Conservation (phyloP, 768 basidiomycete genomes). For the Boletus rubescentipes region DNA sequence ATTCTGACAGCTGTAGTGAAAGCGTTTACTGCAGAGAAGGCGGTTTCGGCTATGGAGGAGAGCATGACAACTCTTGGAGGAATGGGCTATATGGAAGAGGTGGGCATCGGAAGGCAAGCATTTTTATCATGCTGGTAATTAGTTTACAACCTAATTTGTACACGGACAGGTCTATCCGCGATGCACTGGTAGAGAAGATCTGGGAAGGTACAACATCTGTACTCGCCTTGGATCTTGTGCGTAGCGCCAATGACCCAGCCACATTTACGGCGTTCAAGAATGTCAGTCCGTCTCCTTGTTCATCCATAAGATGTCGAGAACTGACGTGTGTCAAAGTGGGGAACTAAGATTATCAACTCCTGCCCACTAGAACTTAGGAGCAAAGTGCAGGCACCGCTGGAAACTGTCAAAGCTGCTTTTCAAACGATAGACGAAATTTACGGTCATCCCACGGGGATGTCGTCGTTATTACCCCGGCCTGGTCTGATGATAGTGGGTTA, state of each 20-base stretch:
- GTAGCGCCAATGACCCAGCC: slow-evolving; percentile 48
- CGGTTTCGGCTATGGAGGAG: slow-evolving; percentile 64
- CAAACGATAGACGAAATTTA: slow-evolving; percentile 42
- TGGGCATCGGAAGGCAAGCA: slow-evolving; percentile 56
- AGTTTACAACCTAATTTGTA: not conserved
- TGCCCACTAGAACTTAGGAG: slow-evolving; percentile 37
- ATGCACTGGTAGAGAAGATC: slow-evolving; percentile 74
- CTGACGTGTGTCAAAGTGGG: slow-evolving; percentile 47
- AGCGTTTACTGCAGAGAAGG: slow-evolving; percentile 67
- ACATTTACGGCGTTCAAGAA: slow-evolving; percentile 47
- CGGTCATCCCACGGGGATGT: slow-evolving; percentile 31
- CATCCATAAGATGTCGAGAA: not conserved
- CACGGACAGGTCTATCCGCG: slow-evolving; percentile 50
- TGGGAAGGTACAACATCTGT: slow-evolving; percentile 80
- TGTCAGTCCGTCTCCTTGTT: slow-evolving; percentile 36
- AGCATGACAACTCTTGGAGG: slow-evolving; percentile 75
- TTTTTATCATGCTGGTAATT: not conserved
- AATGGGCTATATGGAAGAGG: slow-evolving; percentile 85
- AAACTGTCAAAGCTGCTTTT: slow-evolving; percentile 40
- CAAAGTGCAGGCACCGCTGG: slow-evolving; percentile 30
- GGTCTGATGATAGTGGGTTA: slow-evolving; percentile 59
- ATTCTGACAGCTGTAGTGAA: slow-evolving; percentile 70
- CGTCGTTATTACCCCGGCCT: slow-evolving; percentile 53
- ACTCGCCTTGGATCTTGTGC: slow-evolving; percentile 62
- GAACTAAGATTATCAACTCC: slow-evolving; percentile 39